phyloP scores from a whole-genome alignment of 192 early-diverging fungal species.

The Coemansia sp. region DNA sequence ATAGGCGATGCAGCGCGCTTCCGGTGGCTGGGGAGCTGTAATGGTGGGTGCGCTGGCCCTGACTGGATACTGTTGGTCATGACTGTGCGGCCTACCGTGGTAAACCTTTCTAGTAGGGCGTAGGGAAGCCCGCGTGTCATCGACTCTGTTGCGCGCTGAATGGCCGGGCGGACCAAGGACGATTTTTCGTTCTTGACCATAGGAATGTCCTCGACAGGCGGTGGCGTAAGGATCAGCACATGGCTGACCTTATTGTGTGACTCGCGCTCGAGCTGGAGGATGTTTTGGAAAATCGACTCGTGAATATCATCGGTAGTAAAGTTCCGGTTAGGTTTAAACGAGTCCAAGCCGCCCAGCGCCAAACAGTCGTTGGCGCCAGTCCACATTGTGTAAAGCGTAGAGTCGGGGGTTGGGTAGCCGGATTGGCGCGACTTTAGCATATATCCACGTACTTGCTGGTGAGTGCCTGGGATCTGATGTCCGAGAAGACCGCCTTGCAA shows the following conservation, averaged over 20 bases:
- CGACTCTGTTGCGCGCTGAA: slow-evolving; percentile 15
- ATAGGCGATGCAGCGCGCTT: slow-evolving; percentile 30
- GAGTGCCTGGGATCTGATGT: slow-evolving; percentile 36
- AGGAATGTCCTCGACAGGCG: slow-evolving; percentile 52
- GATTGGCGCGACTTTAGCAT: slow-evolving; percentile 46
- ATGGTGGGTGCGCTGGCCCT: slow-evolving; percentile 19
- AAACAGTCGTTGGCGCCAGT: slow-evolving; percentile 51
- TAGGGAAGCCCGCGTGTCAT: slow-evolving; percentile 33
- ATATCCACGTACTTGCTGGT: slow-evolving; percentile 54
- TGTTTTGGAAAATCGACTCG: slow-evolving; percentile 43
- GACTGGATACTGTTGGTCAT: slow-evolving; percentile 30
- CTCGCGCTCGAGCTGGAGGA: slow-evolving; percentile 54
- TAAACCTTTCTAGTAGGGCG: slow-evolving; percentile 29
- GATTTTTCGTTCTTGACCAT: slow-evolving; percentile 34
- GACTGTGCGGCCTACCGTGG: slow-evolving; percentile 14
- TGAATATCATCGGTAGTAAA: slow-evolving; percentile 19
- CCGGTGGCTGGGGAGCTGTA: slow-evolving; percentile 35
- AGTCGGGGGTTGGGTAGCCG: slow-evolving; percentile 33
- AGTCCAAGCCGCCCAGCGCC: slow-evolving; percentile 20
- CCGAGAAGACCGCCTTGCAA: slow-evolving; percentile 37
- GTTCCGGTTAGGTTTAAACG: slow-evolving; percentile 18
- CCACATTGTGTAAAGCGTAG: slow-evolving; percentile 53
- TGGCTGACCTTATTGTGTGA: slow-evolving; percentile 45
- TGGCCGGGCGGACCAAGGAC: slow-evolving; percentile 9
- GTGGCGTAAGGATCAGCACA: slow-evolving; percentile 45